Evolutionary conservation across 306 rosid genomes (phyloP).

Genomic region (Prunus kanzakura): DNA sequence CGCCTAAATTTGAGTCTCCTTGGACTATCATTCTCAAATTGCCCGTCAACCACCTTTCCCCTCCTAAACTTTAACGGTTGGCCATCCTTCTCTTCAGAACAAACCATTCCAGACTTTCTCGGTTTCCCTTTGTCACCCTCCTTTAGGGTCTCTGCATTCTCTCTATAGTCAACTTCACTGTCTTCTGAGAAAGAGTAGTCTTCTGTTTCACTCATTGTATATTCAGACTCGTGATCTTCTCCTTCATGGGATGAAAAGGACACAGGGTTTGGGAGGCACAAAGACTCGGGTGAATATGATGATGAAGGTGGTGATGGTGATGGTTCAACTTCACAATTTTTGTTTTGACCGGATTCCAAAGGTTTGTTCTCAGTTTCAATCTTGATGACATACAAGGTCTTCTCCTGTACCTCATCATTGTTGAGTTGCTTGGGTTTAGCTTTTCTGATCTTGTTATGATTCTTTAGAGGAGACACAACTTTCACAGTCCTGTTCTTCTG

Average conservation of each 20-base stretch:
- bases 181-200: conserved; percentile 34
- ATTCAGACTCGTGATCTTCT: conserved; percentile 55
- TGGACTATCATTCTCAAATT: conserved; percentile 41
- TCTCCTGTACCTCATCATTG: conserved; percentile 49
- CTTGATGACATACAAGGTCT: conserved; percentile 68
- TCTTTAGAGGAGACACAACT: conserved; percentile 21
- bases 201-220: conserved; percentile 52
- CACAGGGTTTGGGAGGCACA: conserved; percentile 21
- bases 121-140: conserved; percentile 30
- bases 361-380: conserved; percentile 50
- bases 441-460: conserved; percentile 26
- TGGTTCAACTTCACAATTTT: conserved; percentile 26
- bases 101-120: conserved; percentile 29
- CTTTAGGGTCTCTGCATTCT: conserved; percentile 32
- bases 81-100: conserved; percentile 38
- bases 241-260: conserved; percentile 7
- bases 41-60: conserved; percentile 59
- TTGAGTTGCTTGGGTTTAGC: conserved; percentile 36
- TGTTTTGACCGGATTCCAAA: conserved; percentile 40
- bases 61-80: conserved; percentile 55
- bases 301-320: conserved; percentile 19
- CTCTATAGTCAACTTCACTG: conserved; percentile 35
- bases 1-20: conserved; percentile 73
- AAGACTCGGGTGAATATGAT: conserved; percentile 27
- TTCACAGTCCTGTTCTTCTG: conserved; percentile 43